A percentile compares a stretch with the other conserved stretches of the same genome.
Conservation (phyloP, 306 rosid genomes). For the Rubus parviflorus region DNA sequence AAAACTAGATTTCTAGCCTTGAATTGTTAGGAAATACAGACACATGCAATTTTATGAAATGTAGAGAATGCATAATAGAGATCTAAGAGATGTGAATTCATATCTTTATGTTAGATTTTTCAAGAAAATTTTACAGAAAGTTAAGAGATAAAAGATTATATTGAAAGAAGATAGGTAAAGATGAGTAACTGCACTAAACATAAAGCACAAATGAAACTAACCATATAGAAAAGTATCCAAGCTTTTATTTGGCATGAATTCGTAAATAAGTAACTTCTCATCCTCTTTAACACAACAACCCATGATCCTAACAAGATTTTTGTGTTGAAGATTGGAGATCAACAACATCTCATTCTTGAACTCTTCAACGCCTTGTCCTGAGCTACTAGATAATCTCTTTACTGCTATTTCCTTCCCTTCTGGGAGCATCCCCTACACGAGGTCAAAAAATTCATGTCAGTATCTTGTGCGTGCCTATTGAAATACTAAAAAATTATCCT, state of each 20-base stretch:
- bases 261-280: conserved; percentile 24
- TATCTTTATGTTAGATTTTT: too few species aligned
- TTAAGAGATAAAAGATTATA: background rate
- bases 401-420: conserved; percentile 19
- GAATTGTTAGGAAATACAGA: too few species aligned
- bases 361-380: conserved; percentile 28
- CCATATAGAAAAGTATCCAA: conserved; percentile 12
- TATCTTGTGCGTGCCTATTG: background rate
- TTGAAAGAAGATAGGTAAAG: background rate
- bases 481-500: background rate
- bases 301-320: conserved; percentile 23
- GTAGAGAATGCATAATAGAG: too few species aligned
- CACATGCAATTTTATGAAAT: background rate
- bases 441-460: conserved; percentile 1
- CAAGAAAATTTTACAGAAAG: too few species aligned
- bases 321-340: conserved; percentile 21
- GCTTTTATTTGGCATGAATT: conserved; percentile 15
- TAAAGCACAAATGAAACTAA: background rate
- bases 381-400: conserved; percentile 28
- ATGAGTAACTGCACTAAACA: background rate
- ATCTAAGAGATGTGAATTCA: too few species aligned
- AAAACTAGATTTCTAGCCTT: too few species aligned
- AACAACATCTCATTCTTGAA: conserved; percentile 24
- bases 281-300: conserved; percentile 33
- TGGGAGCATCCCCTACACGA: conserved; percentile 13